Base-by-base conservation (phyloP, 192 early-diverging fungal genomes). In the Pilaira anomala region DNA sequence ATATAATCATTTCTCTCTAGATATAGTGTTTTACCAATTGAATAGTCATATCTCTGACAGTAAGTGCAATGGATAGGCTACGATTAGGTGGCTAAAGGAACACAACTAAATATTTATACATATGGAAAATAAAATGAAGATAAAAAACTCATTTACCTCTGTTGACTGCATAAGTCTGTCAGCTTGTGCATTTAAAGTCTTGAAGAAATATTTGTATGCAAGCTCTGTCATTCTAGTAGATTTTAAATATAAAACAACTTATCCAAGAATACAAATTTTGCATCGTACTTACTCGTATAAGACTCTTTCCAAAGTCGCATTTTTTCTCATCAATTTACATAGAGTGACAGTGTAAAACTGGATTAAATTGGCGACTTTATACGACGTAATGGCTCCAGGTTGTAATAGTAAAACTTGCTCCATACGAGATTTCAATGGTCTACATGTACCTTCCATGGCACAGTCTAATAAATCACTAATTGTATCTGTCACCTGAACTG, bases 271-370 rank as follows among this genome's bases (percentile, higher is more conserved):
- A 4, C 51, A 48, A 58, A 52, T 64, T 7, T 44, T 56, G 1
- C 64, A 49, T 3, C 46, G 28, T 6, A 57, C 80, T 66, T 80
- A 87, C 74, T 83, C 83, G 45, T 85, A 66, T 21, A 91, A 59
- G 12, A 80, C 75, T 3, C 70, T 74, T 18, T 79, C 72, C 9
- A 93, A 72, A 25, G 68, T 42, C 1, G 84, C 79, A 21, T 73
- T 57, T 39, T 72, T 46, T 7, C 85, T 84, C 33, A 93, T 69
- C 14, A 90, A 75, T 25, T 71, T 75, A 7, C 68, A 66, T 28
- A 93, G 83, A 0, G 88, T 93, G 22, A 80, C 68, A 12, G 77
- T 75, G 68, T 93, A 93, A 63, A 92, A 93, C 63, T 90, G 88
- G 59, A 91, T 79, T 3, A 88, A 76, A 60, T 89, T 91, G 0